Base-by-base conservation (phyloP, 169 alveolate species). In the Cryptosporidium parvum region DNA sequence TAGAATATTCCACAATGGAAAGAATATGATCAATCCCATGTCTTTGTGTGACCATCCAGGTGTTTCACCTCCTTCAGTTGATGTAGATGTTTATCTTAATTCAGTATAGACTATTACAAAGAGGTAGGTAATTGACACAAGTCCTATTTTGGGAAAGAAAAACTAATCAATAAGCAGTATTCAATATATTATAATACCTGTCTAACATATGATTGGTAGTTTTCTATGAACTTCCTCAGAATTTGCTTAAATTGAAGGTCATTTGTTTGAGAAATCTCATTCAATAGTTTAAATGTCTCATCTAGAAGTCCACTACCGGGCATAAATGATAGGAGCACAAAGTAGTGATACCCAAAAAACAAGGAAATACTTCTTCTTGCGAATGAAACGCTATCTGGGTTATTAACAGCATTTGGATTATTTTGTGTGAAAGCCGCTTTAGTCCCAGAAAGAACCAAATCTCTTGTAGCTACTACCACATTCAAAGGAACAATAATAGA, bases 11-110 rank as follows among this genome's bases (percentile, higher is more conserved):
- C 59, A 73, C 85, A 53, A 84, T 67, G 72, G 86, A 21, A 85
- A 67, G 58, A 68, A 69, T 33, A 73, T 92, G 71, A 86, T 92
- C 3, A 91, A 92, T 67, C 94, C 94, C 1, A 92, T 92, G 94
- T 84, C 92, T 16, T 70, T 92, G 31, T 92, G 94, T 70, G 94
- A 92, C 56, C 91, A 84, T 44, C 75, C 84, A 23, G 94, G 93
- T 26, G 86, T 92, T 33, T 75, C 80, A 0, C 93, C 94, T 0
- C 92, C 94, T 16, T 51, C 91, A 3, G 85, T 91, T 21, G 87
- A 85, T 23, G 21, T 92, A 23, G 91, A 84, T 23, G 94, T 86
- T 12, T 84, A 86, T 21, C 18, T 92, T 1, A 33, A 71, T 53
- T 3, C 42, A 71, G 39, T 23, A 0, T 37, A n/a, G 37, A 21